Evolutionary conservation across 1,139 yeast species (phyloP).

Genomic region (Saccharomyces hybrid): DNA sequence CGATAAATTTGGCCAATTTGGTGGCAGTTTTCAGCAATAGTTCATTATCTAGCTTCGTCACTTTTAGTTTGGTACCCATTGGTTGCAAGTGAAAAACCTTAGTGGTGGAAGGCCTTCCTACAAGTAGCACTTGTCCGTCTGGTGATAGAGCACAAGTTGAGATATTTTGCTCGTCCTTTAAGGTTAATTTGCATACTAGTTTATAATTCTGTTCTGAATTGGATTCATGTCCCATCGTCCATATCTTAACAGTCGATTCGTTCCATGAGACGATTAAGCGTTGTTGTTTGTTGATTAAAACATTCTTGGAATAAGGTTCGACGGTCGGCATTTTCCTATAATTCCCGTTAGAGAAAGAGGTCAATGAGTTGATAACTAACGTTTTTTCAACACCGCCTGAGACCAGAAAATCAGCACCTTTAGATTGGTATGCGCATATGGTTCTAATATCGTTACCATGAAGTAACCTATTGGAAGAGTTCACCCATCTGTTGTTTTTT

Average conservation of each 20-base stretch:
- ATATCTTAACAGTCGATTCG: slow-evolving; percentile 72
- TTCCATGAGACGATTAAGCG: slow-evolving; percentile 68
- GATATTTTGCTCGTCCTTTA: slow-evolving; percentile 77
- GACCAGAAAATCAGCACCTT: slow-evolving; percentile 59
- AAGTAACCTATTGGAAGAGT: slow-evolving; percentile 63
- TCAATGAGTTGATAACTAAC: slow-evolving; percentile 62
- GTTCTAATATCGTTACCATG: slow-evolving; percentile 89
- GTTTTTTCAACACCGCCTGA: slow-evolving; percentile 89
- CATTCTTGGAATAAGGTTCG: slow-evolving; percentile 50
- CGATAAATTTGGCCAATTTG: slow-evolving; percentile 40
- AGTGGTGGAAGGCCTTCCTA: slow-evolving; percentile 61
- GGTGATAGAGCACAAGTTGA: slow-evolving; percentile 60
- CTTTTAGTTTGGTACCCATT: slow-evolving; percentile 37
- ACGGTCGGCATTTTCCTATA: slow-evolving; percentile 64
- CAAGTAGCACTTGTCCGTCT: slow-evolving; percentile 60
- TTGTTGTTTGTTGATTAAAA: slow-evolving; percentile 42
- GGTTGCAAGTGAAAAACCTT: slow-evolving; percentile 56
- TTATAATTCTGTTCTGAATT: slow-evolving; percentile 27
- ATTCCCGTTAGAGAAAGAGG: slow-evolving; percentile 61
- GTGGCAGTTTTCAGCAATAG: slow-evolving; percentile 44
- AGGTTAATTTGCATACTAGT: slow-evolving; percentile 55
- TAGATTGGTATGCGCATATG: slow-evolving; percentile 62
- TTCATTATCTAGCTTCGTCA: slow-evolving; percentile 48
- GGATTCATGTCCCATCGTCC: slow-evolving; percentile 45
- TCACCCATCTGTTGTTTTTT: slow-evolving; percentile 63